A percentile compares a stretch with the other conserved stretches of the same genome.
phyloP scores from a whole-genome alignment of 2,329 filamentous ascomycete genomes.

The Elsinoe perseae region DNA sequence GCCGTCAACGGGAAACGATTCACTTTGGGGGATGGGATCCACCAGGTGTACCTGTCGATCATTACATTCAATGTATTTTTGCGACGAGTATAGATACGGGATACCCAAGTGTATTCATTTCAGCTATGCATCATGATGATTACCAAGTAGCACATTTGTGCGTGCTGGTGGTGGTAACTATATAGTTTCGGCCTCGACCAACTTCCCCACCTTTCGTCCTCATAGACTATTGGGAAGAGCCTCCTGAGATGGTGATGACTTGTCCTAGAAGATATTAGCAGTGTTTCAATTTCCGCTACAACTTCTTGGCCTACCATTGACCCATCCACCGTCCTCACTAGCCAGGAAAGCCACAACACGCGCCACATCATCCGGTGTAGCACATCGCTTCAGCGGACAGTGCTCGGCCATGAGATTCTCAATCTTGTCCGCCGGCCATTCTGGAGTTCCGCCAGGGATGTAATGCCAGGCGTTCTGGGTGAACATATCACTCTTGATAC shows the following conservation, averaged over 20 bases:
- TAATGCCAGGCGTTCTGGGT: conserved; percentile 40
- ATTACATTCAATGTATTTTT: background rate
- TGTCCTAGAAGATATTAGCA: conserved; percentile 28
- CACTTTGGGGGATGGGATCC: conserved; percentile 1
- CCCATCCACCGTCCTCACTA: conserved; percentile 34
- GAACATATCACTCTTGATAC: conserved; percentile 72
- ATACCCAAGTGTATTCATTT: background rate
- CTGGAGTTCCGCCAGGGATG: conserved; percentile 43
- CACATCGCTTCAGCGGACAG: conserved; percentile 44
- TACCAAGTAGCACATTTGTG: background rate
- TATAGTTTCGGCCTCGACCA: background rate
- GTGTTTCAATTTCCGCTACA: background rate
- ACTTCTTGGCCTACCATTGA: conserved; percentile 28
- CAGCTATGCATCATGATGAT: background rate
- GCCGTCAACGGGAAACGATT: background rate
- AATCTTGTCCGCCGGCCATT: conserved; percentile 43
- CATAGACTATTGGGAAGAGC: conserved; percentile 31
- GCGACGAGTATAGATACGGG: background rate
- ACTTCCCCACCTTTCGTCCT: background rate
- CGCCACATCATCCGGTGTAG: conserved; percentile 39
- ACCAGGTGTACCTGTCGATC: conserved; percentile 10
- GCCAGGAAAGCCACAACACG: conserved; percentile 34
- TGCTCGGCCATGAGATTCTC: conserved; percentile 44
- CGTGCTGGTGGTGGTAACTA: background rate
- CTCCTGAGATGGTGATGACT: conserved; percentile 38